Percentiles rank a stretch among this genome's conserved stretches.
Evolutionary conservation across 2,329 filamentous ascomycete genomes (phyloP).

Genomic region (Aureobasidium sp.): DNA sequence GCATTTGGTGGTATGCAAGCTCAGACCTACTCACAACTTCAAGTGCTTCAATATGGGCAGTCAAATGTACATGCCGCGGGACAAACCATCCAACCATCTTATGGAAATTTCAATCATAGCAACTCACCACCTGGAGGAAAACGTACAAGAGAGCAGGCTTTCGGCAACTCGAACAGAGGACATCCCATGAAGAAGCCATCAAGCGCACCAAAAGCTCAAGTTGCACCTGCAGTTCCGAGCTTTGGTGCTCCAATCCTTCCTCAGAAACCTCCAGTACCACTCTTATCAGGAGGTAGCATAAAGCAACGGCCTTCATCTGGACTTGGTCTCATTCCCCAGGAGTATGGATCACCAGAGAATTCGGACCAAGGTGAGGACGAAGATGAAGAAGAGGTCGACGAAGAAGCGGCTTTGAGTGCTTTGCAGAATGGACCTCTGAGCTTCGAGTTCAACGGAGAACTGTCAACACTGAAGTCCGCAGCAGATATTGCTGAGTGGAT

Average conservation of each 20-base stretch:
- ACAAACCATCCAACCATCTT: background rate
- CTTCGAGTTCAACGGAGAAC: conserved; percentile 49
- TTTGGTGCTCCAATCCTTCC: conserved; percentile 21
- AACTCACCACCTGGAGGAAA: background rate
- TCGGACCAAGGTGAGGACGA: conserved; percentile 21
- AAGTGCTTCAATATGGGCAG: background rate
- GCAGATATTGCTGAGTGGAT: conserved; percentile 74
- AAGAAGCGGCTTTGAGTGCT: conserved; percentile 45
- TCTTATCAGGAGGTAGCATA: conserved; percentile 20
- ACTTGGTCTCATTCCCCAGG: conserved; percentile 56
- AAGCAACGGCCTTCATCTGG: conserved; percentile 66
- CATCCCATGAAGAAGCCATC: conserved; percentile 15
- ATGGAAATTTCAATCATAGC: background rate
- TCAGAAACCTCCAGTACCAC: conserved; percentile 7
- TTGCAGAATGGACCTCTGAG: conserved; percentile 23
- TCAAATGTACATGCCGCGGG: background rate
- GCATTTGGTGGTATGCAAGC: conserved; percentile 1
- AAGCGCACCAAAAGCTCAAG: conserved; percentile 10
- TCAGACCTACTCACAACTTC: background rate
- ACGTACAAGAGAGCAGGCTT: conserved; percentile 7
- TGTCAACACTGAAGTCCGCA: conserved; percentile 43
- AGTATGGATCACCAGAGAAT: conserved; percentile 14
- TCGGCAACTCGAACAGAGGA: background rate
- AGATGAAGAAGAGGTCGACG: conserved; percentile 60
- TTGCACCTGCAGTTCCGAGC: conserved; percentile 24